Percentiles rank a stretch among this genome's conserved stretches.
Conservation (phyloP, 306 rosid species). For the Geum urbanum region DNA sequence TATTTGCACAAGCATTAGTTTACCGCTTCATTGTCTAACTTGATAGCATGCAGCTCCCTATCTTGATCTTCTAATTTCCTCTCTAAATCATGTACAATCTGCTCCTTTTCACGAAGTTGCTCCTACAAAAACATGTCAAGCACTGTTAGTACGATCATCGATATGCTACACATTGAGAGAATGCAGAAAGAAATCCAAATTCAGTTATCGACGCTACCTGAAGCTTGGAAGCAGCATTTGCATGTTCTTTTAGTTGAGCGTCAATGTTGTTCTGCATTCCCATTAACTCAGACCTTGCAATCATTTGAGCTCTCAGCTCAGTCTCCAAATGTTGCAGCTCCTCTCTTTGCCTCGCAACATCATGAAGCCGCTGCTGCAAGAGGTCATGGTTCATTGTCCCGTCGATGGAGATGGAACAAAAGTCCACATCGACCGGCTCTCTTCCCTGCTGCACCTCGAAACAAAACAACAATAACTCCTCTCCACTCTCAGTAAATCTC, state of each 20-base stretch:
- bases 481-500: slow-evolving; percentile 38
- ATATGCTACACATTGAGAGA: neutral
- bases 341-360: slow-evolving; percentile 68
- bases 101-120: slow-evolving; percentile 76
- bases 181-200: neutral
- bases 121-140: slow-evolving; percentile 51
- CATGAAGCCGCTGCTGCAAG: slow-evolving; percentile 64
- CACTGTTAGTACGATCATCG: slow-evolving; percentile 10
- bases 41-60: slow-evolving; percentile 74
- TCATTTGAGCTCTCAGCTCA: slow-evolving; percentile 72
- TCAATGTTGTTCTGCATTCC: slow-evolving; percentile 64
- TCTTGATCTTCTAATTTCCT: slow-evolving; percentile 86
- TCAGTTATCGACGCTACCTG: slow-evolving; percentile 44
- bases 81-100: slow-evolving; percentile 63
- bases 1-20: slow-evolving; percentile 29
- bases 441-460: slow-evolving; percentile 98
- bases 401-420: slow-evolving; percentile 76
- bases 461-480: slow-evolving; percentile 33
- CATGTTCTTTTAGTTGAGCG: slow-evolving; percentile 78
- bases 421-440: slow-evolving; percentile 82
- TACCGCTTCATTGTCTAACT: slow-evolving; percentile 92
- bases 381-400: slow-evolving; percentile 60
- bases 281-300: slow-evolving; percentile 80
- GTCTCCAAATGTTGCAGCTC: slow-evolving; percentile 72
- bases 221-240: slow-evolving; percentile 54